Conservation (phyloP, 352 stramenopile species). For the Lagenidium sp. region DNA sequence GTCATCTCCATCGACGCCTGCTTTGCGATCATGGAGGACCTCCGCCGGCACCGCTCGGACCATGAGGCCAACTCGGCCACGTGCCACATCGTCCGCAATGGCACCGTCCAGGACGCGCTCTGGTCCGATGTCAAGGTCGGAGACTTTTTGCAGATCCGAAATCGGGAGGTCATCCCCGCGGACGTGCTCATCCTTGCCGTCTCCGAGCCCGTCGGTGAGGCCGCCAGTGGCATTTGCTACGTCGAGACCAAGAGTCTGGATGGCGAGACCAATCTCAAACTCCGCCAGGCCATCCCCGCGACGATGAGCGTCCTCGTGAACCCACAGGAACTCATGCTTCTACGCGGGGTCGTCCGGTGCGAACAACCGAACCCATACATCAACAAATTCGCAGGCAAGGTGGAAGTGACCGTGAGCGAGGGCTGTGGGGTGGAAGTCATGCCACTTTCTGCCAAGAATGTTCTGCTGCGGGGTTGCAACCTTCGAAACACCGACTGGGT, state of each 20-base stretch:
- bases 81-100: conserved; percentile 62
- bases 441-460: conserved; percentile 78
- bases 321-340: conserved; percentile 32
- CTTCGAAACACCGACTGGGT: conserved; percentile 87
- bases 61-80: conserved; percentile 68
- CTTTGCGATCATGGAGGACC: conserved; percentile 86
- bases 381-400: conserved; percentile 83
- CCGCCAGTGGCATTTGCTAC: conserved; percentile 79
- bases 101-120: conserved; percentile 58
- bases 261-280: conserved; percentile 91
- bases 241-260: conserved; percentile 88
- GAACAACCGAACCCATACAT: conserved; percentile 83
- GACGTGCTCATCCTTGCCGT: conserved; percentile 80
- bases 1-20: conserved; percentile 88
- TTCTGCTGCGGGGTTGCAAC: conserved; percentile 85
- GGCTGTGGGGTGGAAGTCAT: conserved; percentile 58
- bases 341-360: conserved; percentile 54
- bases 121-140: conserved; percentile 83
- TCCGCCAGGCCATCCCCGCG: conserved; percentile 56
- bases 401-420: conserved; percentile 62
- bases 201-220: conserved; percentile 51
- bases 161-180: conserved; percentile 77
- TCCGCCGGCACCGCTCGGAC: conserved; percentile 69
- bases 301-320: conserved; percentile 60
- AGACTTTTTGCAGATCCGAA: conserved; percentile 68